Conservation (phyloP, 1,284 basidiomycete genomes). For the Trametes pubescens region DNA sequence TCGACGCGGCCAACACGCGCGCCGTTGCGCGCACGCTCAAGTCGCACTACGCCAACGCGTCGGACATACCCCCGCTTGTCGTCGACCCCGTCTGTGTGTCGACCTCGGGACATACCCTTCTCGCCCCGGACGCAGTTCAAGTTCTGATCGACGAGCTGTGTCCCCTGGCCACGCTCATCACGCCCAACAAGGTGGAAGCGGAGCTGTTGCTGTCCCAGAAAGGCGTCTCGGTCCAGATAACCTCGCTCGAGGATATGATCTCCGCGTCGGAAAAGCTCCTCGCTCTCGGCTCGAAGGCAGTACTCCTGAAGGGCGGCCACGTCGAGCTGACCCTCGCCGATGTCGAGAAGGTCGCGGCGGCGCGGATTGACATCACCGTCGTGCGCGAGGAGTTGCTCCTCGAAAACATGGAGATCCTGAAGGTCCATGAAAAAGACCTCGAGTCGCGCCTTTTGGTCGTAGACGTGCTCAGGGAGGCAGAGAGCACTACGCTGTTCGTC, state of each 20-base stretch:
- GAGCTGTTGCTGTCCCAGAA: slow-evolving; percentile 66
- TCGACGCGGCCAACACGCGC: slow-evolving; percentile 57
- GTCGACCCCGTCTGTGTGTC: slow-evolving; percentile 95
- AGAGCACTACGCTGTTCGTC: slow-evolving; percentile 62
- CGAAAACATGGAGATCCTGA: slow-evolving; percentile 72
- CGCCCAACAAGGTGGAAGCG: slow-evolving; percentile 90
- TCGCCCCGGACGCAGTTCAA: slow-evolving; percentile 73
- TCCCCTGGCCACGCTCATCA: slow-evolving; percentile 79
- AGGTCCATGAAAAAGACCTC: slow-evolving; percentile 38
- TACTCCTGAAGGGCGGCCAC: slow-evolving; percentile 93
- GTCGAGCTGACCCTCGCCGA: slow-evolving; percentile 56
- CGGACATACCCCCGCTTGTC: slow-evolving; percentile 61
- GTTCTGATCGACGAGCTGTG: slow-evolving; percentile 72
- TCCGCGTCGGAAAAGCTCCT: slow-evolving; percentile 63
- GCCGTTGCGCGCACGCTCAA: slow-evolving; percentile 57
- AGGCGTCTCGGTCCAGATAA: slow-evolving; percentile 47
- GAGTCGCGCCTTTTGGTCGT: slow-evolving; percentile 60
- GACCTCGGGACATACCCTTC: slow-evolving; percentile 87
- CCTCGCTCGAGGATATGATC: slow-evolving; percentile 70
- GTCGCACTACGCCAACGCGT: slow-evolving; percentile 43
- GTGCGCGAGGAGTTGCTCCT: slow-evolving; percentile 53
- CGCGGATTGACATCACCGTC: slow-evolving; percentile 45
- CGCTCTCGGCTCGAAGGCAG: slow-evolving; percentile 59
- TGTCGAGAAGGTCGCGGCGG: slow-evolving; percentile 45
- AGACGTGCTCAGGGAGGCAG: slow-evolving; percentile 72